Evolutionary conservation across 2,329 filamentous ascomycete species (phyloP), one percentile per base, ranked within the genome.

Genomic region (Hymenoscyphus scutula): DNA sequence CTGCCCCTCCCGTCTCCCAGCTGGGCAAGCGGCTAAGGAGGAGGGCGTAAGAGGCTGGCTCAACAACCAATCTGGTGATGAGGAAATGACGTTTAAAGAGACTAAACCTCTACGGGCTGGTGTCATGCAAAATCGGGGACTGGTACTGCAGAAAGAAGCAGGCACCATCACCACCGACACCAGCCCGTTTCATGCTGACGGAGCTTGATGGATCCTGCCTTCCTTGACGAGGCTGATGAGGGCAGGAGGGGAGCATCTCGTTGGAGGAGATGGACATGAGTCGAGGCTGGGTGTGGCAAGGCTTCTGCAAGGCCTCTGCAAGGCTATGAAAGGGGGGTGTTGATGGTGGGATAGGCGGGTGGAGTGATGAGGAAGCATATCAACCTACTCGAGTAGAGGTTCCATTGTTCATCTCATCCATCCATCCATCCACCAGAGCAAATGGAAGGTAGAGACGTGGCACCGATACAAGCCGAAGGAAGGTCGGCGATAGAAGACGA

Each of bases 191-290:
- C 10, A 48, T 19, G 41, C 41, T 48, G 41, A 48, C 41, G 11
- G n/a, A 48, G 41, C 41, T 48, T 48, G 41, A 48, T 48, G n/a
- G 17, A 48, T 48, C 41, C 41, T 48, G 41, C 41, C 41, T 48
- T 19, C n/a, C 41, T 19, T 19, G 41, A 25, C 41, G 41, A 48
- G 41, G 41, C 41, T 48, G 41, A 17, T 48, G 41, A 48, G 7
- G 19, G 5, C 17, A 48, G 19, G 41, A 48, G 41, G 41, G 23
- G 41, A 11, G 41, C 23, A 48, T 48, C 41, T 48, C 41, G 15
- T 17, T 48, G 41, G 41, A 48, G n/a, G 41, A 48, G 41, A 48
- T 48, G 41, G 41, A 48, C 8, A 19, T 19, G n/a, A 48, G 6
- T 48, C 41, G 41, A 48, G 41, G 41, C 41, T 48, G 41, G 19